These are phyloP conservation scores for Rhizophlyctis rosea DNA, from an alignment of 192 early-diverging fungal genomes.

Conservation along the genomic window DNA sequence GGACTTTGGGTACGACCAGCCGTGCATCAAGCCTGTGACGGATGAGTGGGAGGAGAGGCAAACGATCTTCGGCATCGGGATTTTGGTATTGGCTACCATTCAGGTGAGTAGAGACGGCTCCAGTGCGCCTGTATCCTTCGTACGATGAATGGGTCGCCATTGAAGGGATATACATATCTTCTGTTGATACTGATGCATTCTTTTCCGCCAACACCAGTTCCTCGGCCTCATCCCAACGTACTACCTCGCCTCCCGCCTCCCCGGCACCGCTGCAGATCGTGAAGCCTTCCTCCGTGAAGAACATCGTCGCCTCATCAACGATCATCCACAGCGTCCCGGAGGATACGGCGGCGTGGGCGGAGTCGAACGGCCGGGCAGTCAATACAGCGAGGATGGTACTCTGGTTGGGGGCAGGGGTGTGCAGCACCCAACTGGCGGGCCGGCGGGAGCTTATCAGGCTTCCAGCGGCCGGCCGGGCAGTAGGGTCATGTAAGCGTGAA, in stretches of 20 bases:
- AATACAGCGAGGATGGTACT: conserved; percentile 5
- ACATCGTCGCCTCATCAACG: conserved; percentile 15
- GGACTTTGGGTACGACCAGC: conserved; percentile 31
- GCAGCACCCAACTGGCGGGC: conserved; percentile 26
- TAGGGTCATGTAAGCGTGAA: too few relatives aligned
- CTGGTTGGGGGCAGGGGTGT: background rate
- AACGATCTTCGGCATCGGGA: conserved; percentile 14
- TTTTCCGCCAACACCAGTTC: conserved; percentile 9
- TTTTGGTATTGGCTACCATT: conserved; percentile 7
- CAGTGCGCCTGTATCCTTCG: conserved; percentile 21
- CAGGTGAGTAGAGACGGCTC: conserved; percentile 1
- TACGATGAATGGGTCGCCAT: too few relatives aligned
- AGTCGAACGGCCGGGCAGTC: background rate
- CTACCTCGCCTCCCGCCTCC: conserved; percentile 19
- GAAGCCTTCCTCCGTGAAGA: conserved; percentile 14
- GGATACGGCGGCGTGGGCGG: background rate
- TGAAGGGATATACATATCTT: too few relatives aligned
- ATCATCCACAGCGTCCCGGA: background rate
- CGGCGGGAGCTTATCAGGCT: conserved; percentile 18
- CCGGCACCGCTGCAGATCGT: conserved; percentile 11
- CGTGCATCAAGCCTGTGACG: conserved; percentile 19
- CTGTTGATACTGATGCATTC: too few relatives aligned
- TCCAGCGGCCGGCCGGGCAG: conserved; percentile 11
- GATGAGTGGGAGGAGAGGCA: conserved; percentile 31
- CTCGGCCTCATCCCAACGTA: conserved; percentile 23